Base-by-base conservation (phyloP, 805 yeast species). In the Myxozyma kluyveri region DNA sequence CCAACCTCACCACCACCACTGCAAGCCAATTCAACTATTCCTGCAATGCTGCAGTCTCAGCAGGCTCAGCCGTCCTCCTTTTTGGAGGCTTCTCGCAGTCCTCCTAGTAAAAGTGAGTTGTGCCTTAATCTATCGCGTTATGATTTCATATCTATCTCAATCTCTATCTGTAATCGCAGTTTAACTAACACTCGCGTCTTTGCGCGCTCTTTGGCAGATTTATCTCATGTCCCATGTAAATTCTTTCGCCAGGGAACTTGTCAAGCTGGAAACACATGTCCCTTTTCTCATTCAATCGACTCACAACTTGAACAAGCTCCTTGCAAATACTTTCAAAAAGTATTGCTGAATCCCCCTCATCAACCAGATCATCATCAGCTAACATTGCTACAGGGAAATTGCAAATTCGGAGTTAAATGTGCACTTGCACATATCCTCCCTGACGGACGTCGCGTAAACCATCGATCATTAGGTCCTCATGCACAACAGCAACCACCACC, bases 181-280 rank as follows among this genome's bases (percentile, higher is more conserved):
- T 31, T n/a, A n/a, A 31, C n/a, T 31, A 12, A 12, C 14, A 12
- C n/a, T 12, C 14, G 12, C n/a, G 35, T 19, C 14, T 10, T 3
- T 10, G 32, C 17, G 7, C 2, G 2, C n/a, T 14, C 31, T 4
- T 21, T 5, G 43, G 69, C 71, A 72, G 88, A 86, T 64, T 77
- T 88, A 42, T 83, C 95, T 42, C 99, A 91, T 69, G 98, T 91
- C 27, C 99, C 99, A 2, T 91, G 99, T 69, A 91, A 91, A 72
- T 91, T 91, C 73, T 91, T 76, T 68, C 76, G 80, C 52, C 96
- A 90, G 67, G 97, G 98, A 0, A 81, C 86, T 17, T 91, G 99
- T 68, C 97, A 90, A 69, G 98, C 98, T 1, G 98, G 98, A 10
- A 75, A 73, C 46, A 75, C 91, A 0, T 91, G 99, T 68, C 96